Base-by-base conservation (phyloP, 2,329 filamentous ascomycete species). In the Penicillium corylophilum region DNA sequence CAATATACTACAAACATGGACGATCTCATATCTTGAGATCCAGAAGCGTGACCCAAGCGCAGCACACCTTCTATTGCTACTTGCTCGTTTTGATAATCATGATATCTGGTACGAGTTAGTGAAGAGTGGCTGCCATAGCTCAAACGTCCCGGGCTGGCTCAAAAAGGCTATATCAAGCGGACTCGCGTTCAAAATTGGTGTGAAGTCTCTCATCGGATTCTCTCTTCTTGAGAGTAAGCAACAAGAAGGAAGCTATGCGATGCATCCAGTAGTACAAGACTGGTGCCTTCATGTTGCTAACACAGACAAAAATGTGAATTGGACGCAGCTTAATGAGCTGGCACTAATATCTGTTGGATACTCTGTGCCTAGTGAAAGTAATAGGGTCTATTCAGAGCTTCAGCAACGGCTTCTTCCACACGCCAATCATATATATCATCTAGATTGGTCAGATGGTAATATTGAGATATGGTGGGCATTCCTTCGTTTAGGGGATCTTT, bases 71-170 rank as follows among this genome's bases (percentile, higher is more conserved):
- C 67, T 79, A 16, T 50, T 64, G n/a, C 59, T 76, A 15, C 74
- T 73, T 67, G 73, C 71, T n/a, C 74, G 68, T 51, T 74, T 80
- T 51, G 67, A 72, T 53, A 73, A 74, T 54, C 62, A 71, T 13
- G 74, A 77, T 54, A 54, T 80, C 3, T 79, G 72, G 76, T 77
- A 68, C 55, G 68, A 77, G 47, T 64, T 79, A n/a, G 53, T 79
- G 3, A 41, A 53, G 35, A 33, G 23, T 22, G 40, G 51, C 15
- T 26, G n/a, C 22, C 0, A 57, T 38, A 51, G 44, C 46, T 51
- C 47, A 4, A 15, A 54, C 40, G 4, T 29, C 8, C 65, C 62
- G 3, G n/a, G 20, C 2, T 68, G 61, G 64, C 46, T 66, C 24
- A n/a, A 56, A 46, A 51, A 29, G 9, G 40, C 51, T 18, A 49